phyloP scores from a whole-genome alignment of 2,329 filamentous ascomycete species.

The Sclerotinia borealis region DNA sequence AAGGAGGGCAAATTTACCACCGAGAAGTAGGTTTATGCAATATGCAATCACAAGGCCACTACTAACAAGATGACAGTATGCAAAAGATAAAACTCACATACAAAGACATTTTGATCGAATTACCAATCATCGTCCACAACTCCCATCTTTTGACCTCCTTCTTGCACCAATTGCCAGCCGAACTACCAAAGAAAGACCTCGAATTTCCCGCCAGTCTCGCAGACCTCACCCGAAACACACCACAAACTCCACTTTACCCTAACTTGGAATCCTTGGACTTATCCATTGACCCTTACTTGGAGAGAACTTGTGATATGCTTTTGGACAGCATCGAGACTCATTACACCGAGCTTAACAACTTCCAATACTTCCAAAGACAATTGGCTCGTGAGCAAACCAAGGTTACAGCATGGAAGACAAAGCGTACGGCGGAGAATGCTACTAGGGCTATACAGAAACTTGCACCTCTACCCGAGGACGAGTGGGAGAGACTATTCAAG shows the following conservation, averaged over 20 bases:
- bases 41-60: neutral
- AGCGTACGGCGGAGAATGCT: conserved; percentile 94
- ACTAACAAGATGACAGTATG: conserved; percentile 50
- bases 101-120: conserved; percentile 87
- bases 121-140: conserved; percentile 89
- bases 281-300: conserved; percentile 92
- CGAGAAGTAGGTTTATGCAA: conserved; percentile 65
- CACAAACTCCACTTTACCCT: conserved; percentile 65
- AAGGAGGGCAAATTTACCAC: conserved; percentile 97
- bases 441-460: conserved; percentile 82
- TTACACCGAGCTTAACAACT: conserved; percentile 99
- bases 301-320: conserved; percentile 95
- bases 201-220: conserved; percentile 72
- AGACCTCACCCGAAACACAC: conserved; percentile 64
- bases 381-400: conserved; percentile 91
- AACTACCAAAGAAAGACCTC: conserved; percentile 59
- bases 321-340: conserved; percentile 96
- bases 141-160: conserved; percentile 94
- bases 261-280: conserved; percentile 84
- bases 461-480: conserved; percentile 82
- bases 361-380: conserved; percentile 94
- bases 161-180: conserved; percentile 80
- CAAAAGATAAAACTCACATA: conserved; percentile 92
- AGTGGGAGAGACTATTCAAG: conserved; percentile 98
- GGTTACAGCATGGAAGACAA: conserved; percentile 92